Evolutionary conservation across 2,329 filamentous ascomycete genomes (phyloP), one percentile per base, ranked within the genome.

Genomic region (Nannizziopsis barbatae): DNA sequence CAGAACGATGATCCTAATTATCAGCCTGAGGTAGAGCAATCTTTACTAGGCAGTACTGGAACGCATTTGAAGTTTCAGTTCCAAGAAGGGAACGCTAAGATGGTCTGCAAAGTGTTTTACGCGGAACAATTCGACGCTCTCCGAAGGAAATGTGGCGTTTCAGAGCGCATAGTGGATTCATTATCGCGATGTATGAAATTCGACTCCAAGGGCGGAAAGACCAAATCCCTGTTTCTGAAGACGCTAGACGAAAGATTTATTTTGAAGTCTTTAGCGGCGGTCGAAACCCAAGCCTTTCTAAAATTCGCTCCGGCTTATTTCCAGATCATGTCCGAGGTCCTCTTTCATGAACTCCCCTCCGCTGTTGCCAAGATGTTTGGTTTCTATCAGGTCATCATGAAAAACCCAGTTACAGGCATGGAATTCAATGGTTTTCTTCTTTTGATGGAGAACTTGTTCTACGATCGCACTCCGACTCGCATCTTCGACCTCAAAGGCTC

Each of bases 301-400:
- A 84, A 84, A 57, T 98, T 98, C 61, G 93, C 92, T 0, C 92
- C 92, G 1, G 88, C 90, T 33, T 98, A 98, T 69, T 98, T 98
- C 65, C 84, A 83, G 58, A 94, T 98, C 63, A 96, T 96, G 83
- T 87, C 88, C 10, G 86, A 96, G 62, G 89, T 88, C 5, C 75
- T 98, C 12, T 98, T 98, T 70, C 89, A 95, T 59, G 89, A 90
- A 57, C 74, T 98, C 1, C 92, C 92, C 0, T 94, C 87, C 1
- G 92, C 95, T 37, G 98, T 98, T 60, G 92, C 92, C 27, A 98
- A 98, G 71, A 98, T 98, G 92, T 79, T 98, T 47, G 92, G 92
- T 0, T 93, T 98, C 64, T 98, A 95, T 70, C 90, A 96, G 59
- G 84, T 98, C 42, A 84, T 90, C 55, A 95, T 98, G 69, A 95